Percentiles rank a stretch among this genome's conserved stretches.
phyloP scores from a whole-genome alignment of 352 stramenopile genomes.

The Globisporangium paddicum region DNA sequence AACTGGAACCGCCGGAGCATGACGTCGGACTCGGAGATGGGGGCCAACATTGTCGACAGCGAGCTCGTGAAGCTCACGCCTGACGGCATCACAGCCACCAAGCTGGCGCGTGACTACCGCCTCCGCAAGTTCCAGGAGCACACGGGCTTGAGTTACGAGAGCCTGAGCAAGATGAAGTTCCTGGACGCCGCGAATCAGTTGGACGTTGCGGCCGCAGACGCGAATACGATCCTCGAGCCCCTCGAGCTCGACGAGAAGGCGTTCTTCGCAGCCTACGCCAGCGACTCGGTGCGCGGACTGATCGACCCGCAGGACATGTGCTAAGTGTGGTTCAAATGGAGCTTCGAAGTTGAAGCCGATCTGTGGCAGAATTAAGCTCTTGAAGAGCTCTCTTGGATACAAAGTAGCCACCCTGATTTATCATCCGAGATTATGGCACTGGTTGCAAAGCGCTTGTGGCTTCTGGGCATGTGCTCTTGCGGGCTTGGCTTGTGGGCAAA shows the following conservation, averaged over 20 bases:
- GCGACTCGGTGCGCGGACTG: not conserved
- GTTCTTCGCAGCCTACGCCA: constrained; percentile 9
- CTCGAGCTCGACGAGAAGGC: constrained; percentile 16
- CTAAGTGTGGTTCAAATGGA: not conserved
- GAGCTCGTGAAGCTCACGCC: constrained; percentile 13
- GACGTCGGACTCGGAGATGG: constrained; percentile 52
- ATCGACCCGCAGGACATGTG: constrained; percentile 7
- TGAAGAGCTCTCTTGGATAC: not conserved
- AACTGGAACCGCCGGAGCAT: constrained; percentile 72
- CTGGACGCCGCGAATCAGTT: constrained; percentile 28
- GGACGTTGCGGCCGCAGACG: constrained; percentile 17
- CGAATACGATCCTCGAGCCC: constrained; percentile 23
- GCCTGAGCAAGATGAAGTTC: constrained; percentile 33
- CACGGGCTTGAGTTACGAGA: constrained; percentile 32
- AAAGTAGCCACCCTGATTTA: not conserved
- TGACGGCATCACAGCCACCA: constrained; percentile 28
- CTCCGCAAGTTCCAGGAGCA: constrained; percentile 61
- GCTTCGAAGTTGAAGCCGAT: not conserved
- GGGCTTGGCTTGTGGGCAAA: no score
- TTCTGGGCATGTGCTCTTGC: no score
- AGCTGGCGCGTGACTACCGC: constrained; percentile 40
- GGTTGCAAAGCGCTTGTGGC: no score
- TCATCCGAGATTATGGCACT: not conserved
- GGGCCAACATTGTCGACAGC: constrained; percentile 41
- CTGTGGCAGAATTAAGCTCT: not conserved